Evolutionary conservation across 768 basidiomycete genomes (phyloP).

Genomic region (Hygrocybe punicea): DNA sequence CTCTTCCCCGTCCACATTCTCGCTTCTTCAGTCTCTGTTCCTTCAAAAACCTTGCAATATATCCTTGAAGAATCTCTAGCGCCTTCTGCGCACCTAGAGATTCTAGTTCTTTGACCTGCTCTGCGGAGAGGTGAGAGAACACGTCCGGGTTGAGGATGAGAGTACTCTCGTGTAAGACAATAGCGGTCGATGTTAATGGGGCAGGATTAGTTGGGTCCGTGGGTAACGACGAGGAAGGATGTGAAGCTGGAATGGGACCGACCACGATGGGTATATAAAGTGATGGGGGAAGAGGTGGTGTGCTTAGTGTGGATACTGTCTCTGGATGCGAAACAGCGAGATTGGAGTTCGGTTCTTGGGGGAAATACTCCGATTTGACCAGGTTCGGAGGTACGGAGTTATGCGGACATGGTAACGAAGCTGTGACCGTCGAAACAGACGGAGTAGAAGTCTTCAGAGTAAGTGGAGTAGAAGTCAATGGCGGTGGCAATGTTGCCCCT

Average conservation of each 20-base stretch:
- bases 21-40: constrained; percentile 55
- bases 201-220: constrained; percentile 50
- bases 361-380: too few relatives aligned
- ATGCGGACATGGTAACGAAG: not conserved
- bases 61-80: constrained; percentile 73
- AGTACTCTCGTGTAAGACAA: constrained; percentile 80
- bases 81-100: constrained; percentile 80
- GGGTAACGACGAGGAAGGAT: constrained; percentile 48
- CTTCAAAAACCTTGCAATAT: constrained; percentile 83
- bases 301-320: not conserved
- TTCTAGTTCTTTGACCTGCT: constrained; percentile 73
- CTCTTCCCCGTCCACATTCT: constrained; percentile 41
- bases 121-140: constrained; percentile 71
- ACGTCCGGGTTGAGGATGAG: constrained; percentile 83
- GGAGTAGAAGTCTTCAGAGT: constrained; percentile 12
- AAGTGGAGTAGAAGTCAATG: constrained; percentile 63
- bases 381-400: too few relatives aligned
- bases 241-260: constrained; percentile 64
- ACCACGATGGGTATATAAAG: constrained; percentile 77
- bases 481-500: constrained; percentile 60
- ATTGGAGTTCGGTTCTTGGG: not conserved
- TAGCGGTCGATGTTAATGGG: constrained; percentile 25
- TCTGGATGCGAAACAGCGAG: not conserved
- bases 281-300: constrained; percentile 38
- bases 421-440: not conserved